phyloP scores from a whole-genome alignment of 2,329 filamentous ascomycete genomes.

The Botryosphaeria dothidea region DNA sequence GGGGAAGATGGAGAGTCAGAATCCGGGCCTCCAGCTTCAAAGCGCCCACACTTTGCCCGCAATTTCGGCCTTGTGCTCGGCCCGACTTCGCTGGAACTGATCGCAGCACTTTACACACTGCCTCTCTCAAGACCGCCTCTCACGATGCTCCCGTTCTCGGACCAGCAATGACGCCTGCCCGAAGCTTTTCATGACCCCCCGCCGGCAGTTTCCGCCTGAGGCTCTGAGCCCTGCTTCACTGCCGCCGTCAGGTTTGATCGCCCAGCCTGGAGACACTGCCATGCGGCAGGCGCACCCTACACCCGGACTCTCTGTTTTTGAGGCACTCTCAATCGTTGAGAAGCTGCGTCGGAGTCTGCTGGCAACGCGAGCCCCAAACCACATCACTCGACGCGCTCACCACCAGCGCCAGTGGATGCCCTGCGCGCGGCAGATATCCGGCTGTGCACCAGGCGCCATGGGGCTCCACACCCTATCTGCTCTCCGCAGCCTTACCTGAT shows the following conservation, averaged over 20 bases:
- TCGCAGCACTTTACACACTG: background rate
- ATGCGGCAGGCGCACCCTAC: background rate
- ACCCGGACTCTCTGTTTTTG: no score
- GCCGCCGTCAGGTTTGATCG: background rate
- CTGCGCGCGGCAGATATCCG: background rate
- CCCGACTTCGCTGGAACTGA: background rate
- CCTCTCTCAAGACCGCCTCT: background rate
- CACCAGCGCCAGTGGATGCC: slow-evolving; percentile 3
- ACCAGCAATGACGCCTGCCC: background rate
- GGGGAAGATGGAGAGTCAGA: slow-evolving; percentile 1
- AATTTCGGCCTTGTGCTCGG: background rate
- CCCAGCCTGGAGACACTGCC: background rate
- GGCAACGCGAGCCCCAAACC: background rate
- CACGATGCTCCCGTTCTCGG: background rate
- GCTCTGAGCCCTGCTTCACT: background rate
- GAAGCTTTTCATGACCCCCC: background rate
- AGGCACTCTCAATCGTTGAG: background rate
- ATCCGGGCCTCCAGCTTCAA: slow-evolving; percentile 10
- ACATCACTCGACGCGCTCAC: slow-evolving; percentile 9
- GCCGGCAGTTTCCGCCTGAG: background rate
- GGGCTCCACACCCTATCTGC: slow-evolving; percentile 3
- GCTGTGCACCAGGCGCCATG: background rate
- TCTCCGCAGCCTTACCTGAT: slow-evolving; percentile 12
- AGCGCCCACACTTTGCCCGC: background rate
- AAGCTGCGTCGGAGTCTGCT: background rate